These are phyloP conservation scores for Coemansia sp. DNA, from an alignment of 192 early-diverging fungal species.

Conservation along the genomic window DNA sequence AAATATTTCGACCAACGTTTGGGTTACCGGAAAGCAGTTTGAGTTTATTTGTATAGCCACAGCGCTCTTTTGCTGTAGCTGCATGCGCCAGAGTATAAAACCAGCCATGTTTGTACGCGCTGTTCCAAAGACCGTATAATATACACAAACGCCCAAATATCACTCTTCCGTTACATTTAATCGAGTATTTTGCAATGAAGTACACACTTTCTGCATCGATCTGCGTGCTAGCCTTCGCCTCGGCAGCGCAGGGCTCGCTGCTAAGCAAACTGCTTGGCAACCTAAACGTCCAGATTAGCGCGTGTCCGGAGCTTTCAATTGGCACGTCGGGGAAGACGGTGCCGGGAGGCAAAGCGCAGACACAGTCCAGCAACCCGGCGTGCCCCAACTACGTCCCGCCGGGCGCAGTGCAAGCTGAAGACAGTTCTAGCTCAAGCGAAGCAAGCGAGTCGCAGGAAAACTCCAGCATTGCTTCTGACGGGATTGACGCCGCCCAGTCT, in stretches of 20 bases:
- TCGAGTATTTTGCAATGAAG: constrained; percentile 2
- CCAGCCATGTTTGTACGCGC: neutral
- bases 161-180: neutral
- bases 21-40: neutral
- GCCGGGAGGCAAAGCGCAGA: neutral
- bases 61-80: neutral
- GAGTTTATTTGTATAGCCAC: neutral
- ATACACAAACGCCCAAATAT: too few species aligned
- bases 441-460: neutral
- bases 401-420: neutral
- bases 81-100: neutral
- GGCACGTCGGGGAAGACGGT: neutral
- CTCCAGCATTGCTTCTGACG: neutral
- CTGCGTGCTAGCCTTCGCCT: constrained; percentile 1
- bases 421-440: neutral
- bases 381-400: constrained; percentile 44
- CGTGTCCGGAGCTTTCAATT: constrained; percentile 21
- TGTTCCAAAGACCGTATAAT: neutral
- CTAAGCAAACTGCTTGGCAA: constrained; percentile 28
- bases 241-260: constrained; percentile 22
- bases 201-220: constrained; percentile 11
- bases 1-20: constrained; percentile 1
- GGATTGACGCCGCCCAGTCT: neutral
- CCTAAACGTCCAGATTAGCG: constrained; percentile 24
- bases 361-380: constrained; percentile 34